A percentile compares a stretch with the other conserved stretches of the same genome.
These are phyloP conservation scores for Euphrasia arctica DNA, from an alignment of 305 asterid species.

Conservation along the genomic window DNA sequence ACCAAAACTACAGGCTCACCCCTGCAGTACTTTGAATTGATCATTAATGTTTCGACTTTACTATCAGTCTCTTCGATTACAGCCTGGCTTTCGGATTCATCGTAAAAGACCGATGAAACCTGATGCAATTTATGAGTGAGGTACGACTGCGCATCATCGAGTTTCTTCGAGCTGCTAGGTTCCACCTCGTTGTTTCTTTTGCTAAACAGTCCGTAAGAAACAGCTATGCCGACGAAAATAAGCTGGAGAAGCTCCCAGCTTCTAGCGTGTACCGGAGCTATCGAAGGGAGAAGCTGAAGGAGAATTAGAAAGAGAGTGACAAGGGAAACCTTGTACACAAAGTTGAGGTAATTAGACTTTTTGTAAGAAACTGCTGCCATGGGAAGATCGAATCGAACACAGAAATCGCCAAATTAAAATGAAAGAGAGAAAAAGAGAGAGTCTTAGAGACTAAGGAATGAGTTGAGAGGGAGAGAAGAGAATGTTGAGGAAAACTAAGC, in stretches of 20 bases:
- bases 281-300: constrained; percentile 64
- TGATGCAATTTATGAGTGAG: constrained; percentile 61
- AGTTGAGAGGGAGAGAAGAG: constrained; percentile 21
- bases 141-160: constrained; percentile 43
- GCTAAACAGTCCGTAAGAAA: constrained; percentile 94
- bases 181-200: constrained; percentile 51
- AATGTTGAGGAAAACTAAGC: constrained; percentile 32
- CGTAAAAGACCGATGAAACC: constrained; percentile 76
- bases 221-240: constrained; percentile 90
- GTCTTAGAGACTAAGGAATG: constrained; percentile 51
- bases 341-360: constrained; percentile 35
- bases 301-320: constrained; percentile 46
- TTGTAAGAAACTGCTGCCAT: constrained; percentile 57
- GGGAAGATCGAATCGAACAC: constrained; percentile 23
- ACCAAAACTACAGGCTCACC: too few relatives aligned
- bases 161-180: too few relatives aligned
- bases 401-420: too few relatives aligned
- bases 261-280: constrained; percentile 55
- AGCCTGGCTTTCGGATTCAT: constrained; percentile 44
- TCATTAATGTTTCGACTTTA: constrained; percentile 50
- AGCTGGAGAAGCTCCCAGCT: constrained; percentile 95
- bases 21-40: too few relatives aligned
- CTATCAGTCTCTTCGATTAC: constrained; percentile 44
- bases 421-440: constrained; percentile 27
- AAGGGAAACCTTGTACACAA: constrained; percentile 55